Base-by-base conservation (phyloP, 2,329 filamentous ascomycete genomes). In the Fusarium sp. region DNA sequence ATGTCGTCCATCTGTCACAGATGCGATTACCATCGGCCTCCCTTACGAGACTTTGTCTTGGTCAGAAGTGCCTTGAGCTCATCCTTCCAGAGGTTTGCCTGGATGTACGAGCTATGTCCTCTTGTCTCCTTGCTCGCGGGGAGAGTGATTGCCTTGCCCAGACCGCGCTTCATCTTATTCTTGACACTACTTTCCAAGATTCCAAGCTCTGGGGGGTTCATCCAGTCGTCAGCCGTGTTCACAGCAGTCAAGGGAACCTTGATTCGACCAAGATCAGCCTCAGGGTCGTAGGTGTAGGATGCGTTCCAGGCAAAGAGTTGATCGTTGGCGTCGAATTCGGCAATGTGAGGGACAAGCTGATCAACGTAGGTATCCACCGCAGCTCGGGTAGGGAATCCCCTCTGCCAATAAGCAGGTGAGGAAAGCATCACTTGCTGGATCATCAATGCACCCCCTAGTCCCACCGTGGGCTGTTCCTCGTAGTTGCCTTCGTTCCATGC, bases 91-190 rank as follows among this genome's bases (percentile, higher is more conserved):
- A 73, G 50, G 2, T 58, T 35, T 4, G 71, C 67, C 50, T 54
- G 60, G 20, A 73, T 71, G 11, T 73, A 74, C n/a, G 67, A 71
- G 31, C 71, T 42, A 14, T 73, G 71, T 0, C 71, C 71, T 14
- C 67, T 62, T 0, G 71, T 74, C 3, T 63, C 22, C 1, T 74
- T 74, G 2, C 67, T 71, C 0, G 57, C 37, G 18, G 67, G 71
- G 2, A 74, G 1, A 0, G 31, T 40, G 2, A 73, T 31, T 0
- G 67, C 63, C 6, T 35, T 57, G 0, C 71, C 67, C 1, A 66
- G 62, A 0, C 64, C 71, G 13, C 59, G 64, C 0, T 40, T 72
- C 71, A 74, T 74, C 3, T 59, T 54, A 1, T 63, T 59, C 0
- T 14, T 2, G 3, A 74, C 57, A 24, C 37, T 45, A 2, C 67